phyloP scores from a whole-genome alignment of 2,329 filamentous ascomycete genomes.

The Fusarium albosuccineum region DNA sequence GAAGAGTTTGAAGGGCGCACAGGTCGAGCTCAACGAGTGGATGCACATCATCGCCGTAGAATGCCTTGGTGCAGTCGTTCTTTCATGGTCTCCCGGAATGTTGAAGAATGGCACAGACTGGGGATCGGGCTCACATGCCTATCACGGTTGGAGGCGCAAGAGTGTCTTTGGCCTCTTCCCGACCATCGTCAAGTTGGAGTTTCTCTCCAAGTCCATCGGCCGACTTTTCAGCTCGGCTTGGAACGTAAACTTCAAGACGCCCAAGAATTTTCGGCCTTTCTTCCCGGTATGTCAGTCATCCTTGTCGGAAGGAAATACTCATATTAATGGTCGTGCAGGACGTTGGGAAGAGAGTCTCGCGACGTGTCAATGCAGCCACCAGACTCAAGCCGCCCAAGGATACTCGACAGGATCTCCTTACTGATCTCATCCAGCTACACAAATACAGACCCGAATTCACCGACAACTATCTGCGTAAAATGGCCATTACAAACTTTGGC shows the following conservation, averaged over 20 bases:
- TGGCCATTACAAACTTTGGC: constrained; percentile 68
- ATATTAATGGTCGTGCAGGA: constrained; percentile 42
- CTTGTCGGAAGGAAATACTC: fast-evolving
- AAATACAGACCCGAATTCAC: constrained; percentile 60
- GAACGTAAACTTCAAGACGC: constrained; percentile 60
- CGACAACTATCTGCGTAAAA: constrained; percentile 62
- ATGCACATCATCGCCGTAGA: constrained; percentile 69
- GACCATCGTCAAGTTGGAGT: constrained; percentile 53
- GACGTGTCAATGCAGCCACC: constrained; percentile 50
- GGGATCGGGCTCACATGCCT: constrained; percentile 62
- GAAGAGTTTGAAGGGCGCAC: constrained; percentile 51
- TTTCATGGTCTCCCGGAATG: constrained; percentile 66
- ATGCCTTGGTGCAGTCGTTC: constrained; percentile 62
- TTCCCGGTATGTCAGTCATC: constrained; percentile 57
- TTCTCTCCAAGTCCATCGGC: constrained; percentile 53
- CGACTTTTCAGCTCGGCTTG: constrained; percentile 58
- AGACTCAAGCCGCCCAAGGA: constrained; percentile 49
- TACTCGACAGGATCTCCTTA: constrained; percentile 56
- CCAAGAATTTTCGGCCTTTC: constrained; percentile 60
- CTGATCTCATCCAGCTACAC: constrained; percentile 62
- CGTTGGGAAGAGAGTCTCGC: constrained; percentile 50
- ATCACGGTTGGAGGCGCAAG: constrained; percentile 65
- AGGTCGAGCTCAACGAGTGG: constrained; percentile 66
- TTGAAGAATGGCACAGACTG: constrained; percentile 59
- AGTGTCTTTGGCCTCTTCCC: constrained; percentile 67